Conservation (phyloP, 306 rosid species). For the Betula pendula region DNA sequence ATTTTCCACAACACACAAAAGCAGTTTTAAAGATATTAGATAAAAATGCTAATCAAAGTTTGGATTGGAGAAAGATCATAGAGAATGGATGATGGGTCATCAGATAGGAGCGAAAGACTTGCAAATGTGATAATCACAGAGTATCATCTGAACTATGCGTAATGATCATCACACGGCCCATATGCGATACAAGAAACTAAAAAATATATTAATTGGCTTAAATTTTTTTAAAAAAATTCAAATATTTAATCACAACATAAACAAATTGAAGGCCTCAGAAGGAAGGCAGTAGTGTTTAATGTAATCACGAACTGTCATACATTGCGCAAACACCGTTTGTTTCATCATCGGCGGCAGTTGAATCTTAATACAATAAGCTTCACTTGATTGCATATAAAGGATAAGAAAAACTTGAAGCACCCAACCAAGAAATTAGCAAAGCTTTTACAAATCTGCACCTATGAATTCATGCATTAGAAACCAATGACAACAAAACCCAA, state of each 20-base stretch:
- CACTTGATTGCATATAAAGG: not conserved
- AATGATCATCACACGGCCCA: slow-evolving; percentile 61
- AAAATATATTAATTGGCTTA: no score
- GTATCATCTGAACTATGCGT: slow-evolving; percentile 92
- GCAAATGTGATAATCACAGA: slow-evolving; percentile 52
- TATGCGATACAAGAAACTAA: no score
- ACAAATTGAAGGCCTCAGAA: slow-evolving; percentile 30
- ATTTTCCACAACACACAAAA: not conserved
- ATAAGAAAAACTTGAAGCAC: no score
- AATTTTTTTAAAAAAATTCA: not conserved
- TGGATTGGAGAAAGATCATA: not conserved
- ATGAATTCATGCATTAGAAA: no score
- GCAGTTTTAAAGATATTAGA: no score
- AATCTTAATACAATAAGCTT: not conserved
- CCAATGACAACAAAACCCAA: no score
- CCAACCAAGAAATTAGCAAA: not conserved
- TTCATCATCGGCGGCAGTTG: slow-evolving; percentile 30
- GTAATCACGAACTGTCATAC: slow-evolving; percentile 39
- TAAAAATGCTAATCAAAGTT: not conserved
- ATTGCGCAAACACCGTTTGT: slow-evolving; percentile 23
- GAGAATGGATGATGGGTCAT: slow-evolving; percentile 34
- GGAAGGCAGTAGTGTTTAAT: slow-evolving; percentile 51
- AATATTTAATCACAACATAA: not conserved
- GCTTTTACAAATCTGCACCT: not conserved
- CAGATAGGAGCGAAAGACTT: slow-evolving; percentile 99